phyloP scores from a whole-genome alignment of 768 basidiomycete genomes.

The Phanerochaete carnosa region DNA sequence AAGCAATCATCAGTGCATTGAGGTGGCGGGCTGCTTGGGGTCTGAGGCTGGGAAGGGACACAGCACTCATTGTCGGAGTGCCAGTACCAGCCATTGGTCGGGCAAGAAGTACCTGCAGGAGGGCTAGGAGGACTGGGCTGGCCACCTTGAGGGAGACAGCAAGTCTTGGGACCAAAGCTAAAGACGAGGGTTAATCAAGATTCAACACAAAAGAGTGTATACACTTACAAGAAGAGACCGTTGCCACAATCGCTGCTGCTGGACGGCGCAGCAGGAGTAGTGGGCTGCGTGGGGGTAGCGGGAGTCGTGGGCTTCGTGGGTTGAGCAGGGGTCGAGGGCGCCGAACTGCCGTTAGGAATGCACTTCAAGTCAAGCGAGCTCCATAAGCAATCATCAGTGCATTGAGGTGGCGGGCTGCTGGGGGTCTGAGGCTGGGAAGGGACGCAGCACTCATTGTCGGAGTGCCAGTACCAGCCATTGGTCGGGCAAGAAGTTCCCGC shows the following conservation, averaged over 20 bases:
- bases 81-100: conserved; percentile 16
- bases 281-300: background rate
- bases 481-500: conserved; percentile 5
- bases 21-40: conserved; percentile 4
- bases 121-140: conserved; percentile 9
- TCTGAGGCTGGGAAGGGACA: conserved; percentile 4
- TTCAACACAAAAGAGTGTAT: background rate
- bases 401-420: conserved; percentile 1
- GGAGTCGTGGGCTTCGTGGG: background rate
- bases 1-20: background rate
- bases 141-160: conserved; percentile 36
- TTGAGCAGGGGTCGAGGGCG: background rate
- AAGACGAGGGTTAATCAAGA: background rate
- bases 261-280: background rate
- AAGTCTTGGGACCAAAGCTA: conserved; percentile 22
- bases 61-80: conserved; percentile 1
- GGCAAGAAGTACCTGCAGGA: conserved; percentile 4
- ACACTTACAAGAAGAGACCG: conserved; percentile 31
- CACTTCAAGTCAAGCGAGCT: background rate
- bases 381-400: conserved; percentile 3
- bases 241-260: background rate
- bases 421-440: conserved; percentile 4
- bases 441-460: conserved; percentile 3
- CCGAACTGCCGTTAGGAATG: background rate
- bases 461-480: conserved; percentile 14